phyloP scores from a whole-genome alignment of 1,139 yeast genomes.

The Taphrina populina region DNA sequence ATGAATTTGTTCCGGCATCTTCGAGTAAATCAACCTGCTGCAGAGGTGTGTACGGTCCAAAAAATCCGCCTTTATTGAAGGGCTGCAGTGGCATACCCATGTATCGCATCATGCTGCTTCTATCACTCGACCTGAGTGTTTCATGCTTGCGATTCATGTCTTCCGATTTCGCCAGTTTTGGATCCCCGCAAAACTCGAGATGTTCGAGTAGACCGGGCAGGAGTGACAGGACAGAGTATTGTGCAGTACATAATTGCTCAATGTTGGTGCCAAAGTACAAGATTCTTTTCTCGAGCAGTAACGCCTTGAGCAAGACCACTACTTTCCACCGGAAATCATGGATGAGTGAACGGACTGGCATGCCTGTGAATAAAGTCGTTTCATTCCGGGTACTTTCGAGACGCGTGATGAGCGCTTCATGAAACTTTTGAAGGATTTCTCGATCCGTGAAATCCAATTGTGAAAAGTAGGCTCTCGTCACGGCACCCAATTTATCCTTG shows the following conservation, averaged over 20 bases:
- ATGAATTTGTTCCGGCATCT: conserved; percentile 59
- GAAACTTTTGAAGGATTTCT: conserved; percentile 64
- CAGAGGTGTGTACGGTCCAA: conserved; percentile 87
- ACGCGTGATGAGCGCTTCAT: conserved; percentile 60
- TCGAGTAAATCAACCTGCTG: conserved; percentile 80
- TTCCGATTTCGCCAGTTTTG: conserved; percentile 65
- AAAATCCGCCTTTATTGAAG: conserved; percentile 81
- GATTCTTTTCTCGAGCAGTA: conserved; percentile 64
- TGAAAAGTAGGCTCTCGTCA: conserved; percentile 79
- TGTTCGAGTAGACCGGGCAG: conserved; percentile 59
- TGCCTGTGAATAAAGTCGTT: conserved; percentile 38
- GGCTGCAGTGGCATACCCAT: conserved; percentile 85
- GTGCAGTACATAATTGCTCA: conserved; percentile 70
- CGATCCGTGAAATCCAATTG: conserved; percentile 76
- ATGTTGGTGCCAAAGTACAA: conserved; percentile 74
- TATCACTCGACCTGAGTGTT: conserved; percentile 73
- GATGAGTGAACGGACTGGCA: conserved; percentile 67
- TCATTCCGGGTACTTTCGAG: conserved; percentile 9
- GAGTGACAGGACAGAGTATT: conserved; percentile 52
- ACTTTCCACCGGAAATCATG: conserved; percentile 60
- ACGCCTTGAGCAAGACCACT: conserved; percentile 70
- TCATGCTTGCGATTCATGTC: conserved; percentile 55
- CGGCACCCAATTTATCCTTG: conserved; percentile 83
- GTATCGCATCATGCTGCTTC: conserved; percentile 72
- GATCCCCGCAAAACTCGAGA: conserved; percentile 72